Percentiles rank a stretch among this genome's conserved stretches.
Evolutionary conservation across 768 basidiomycete genomes (phyloP).

Genomic region (Boletus patriciae): DNA sequence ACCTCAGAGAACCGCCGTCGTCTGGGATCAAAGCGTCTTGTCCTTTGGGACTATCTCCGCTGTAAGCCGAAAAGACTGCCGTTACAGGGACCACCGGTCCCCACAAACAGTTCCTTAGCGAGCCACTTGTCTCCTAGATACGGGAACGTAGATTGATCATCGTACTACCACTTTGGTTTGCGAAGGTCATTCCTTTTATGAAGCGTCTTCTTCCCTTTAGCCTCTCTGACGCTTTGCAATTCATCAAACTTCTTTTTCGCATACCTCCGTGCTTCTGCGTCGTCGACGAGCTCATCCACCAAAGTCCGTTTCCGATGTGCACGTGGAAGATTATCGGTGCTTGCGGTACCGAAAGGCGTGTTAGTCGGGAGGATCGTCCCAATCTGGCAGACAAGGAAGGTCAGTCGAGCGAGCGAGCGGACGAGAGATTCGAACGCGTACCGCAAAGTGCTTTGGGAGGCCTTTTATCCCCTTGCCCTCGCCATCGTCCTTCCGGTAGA

Average conservation of each 20-base stretch:
- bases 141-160: constrained; percentile 10
- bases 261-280: constrained; percentile 81
- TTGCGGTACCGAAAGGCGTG: constrained; percentile 71
- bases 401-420: constrained; percentile 2
- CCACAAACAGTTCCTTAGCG: background rate
- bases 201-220: constrained; percentile 70
- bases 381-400: constrained; percentile 48
- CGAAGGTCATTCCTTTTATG: constrained; percentile 60
- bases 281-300: constrained; percentile 87
- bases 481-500: constrained; percentile 84
- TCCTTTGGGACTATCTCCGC: background rate
- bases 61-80: background rate
- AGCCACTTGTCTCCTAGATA: background rate
- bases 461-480: constrained; percentile 84
- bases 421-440: constrained; percentile 38
- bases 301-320: constrained; percentile 75
- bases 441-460: constrained; percentile 88
- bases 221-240: constrained; percentile 64
- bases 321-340: constrained; percentile 68
- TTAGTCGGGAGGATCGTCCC: constrained; percentile 72
- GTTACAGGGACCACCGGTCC: background rate
- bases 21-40: background rate
- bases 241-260: constrained; percentile 92
- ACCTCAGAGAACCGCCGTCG: background rate
- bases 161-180: constrained; percentile 65